These are phyloP conservation scores for Kuraishia hungarica DNA, from an alignment of 805 yeast genomes.

Conservation along the genomic window DNA sequence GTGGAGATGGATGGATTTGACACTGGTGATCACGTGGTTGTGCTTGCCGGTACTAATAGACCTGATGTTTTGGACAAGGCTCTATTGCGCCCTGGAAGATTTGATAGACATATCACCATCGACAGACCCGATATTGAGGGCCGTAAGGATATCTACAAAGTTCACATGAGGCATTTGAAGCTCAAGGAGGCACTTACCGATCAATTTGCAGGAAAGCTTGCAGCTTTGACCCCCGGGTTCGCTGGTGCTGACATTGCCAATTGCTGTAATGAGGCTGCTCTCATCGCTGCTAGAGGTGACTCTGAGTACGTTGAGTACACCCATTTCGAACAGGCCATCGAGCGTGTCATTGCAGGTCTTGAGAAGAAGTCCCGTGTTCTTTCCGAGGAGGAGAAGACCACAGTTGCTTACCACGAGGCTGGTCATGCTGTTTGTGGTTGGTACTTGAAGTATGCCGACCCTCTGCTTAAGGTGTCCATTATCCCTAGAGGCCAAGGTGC, in stretches of 20 bases:
- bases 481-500: slow-evolving; percentile 98
- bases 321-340: slow-evolving; percentile 95
- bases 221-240: slow-evolving; percentile 96
- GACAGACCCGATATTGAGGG: slow-evolving; percentile 96
- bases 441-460: slow-evolving; percentile 88
- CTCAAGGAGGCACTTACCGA: slow-evolving; percentile 36
- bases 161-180: slow-evolving; percentile 70
- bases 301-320: slow-evolving; percentile 58
- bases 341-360: slow-evolving; percentile 93
- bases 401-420: slow-evolving; percentile 97
- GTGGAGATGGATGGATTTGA: slow-evolving; percentile 99
- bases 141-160: slow-evolving; percentile 84
- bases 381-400: slow-evolving; percentile 76
- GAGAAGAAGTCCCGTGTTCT: slow-evolving; percentile 84
- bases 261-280: slow-evolving; percentile 94
- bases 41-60: slow-evolving; percentile 95
- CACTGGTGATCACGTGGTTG: slow-evolving; percentile 87
- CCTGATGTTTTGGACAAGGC: slow-evolving; percentile 92
- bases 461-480: slow-evolving; percentile 88
- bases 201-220: slow-evolving; percentile 74
- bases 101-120: slow-evolving; percentile 85
- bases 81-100: slow-evolving; percentile 93
- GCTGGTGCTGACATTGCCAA: slow-evolving; percentile 98
- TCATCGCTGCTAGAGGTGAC: slow-evolving; percentile 86
- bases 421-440: slow-evolving; percentile 99